Evolutionary conservation across 2,329 filamentous ascomycete genomes (phyloP).

Genomic region (Phoma herbarum): DNA sequence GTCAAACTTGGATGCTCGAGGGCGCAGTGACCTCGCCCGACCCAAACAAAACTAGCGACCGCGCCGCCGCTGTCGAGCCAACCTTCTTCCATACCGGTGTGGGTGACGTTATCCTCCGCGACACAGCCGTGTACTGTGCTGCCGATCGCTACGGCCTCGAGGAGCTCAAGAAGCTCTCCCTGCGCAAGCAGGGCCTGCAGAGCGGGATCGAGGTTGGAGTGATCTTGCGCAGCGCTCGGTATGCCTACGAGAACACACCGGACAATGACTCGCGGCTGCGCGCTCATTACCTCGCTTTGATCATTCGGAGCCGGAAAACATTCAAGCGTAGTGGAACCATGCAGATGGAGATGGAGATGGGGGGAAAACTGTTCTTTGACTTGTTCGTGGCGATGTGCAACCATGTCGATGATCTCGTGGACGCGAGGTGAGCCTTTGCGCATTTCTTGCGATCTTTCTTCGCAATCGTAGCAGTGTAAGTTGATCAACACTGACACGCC

Average conservation of each 20-base stretch:
- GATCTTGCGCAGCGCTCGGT: slow-evolving; percentile 90
- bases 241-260: slow-evolving; percentile 94
- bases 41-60: slow-evolving; percentile 63
- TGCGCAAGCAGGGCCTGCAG: slow-evolving; percentile 95
- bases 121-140: slow-evolving; percentile 94
- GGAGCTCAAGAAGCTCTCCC: slow-evolving; percentile 87
- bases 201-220: slow-evolving; percentile 90
- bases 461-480: slow-evolving; percentile 14
- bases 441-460: slow-evolving; percentile 25
- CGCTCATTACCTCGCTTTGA: slow-evolving; percentile 96
- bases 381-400: slow-evolving; percentile 98
- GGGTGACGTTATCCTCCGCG: slow-evolving; percentile 81
- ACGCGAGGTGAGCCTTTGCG: slow-evolving; percentile 66
- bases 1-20: slow-evolving; percentile 90
- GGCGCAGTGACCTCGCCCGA: slow-evolving; percentile 67
- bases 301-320: slow-evolving; percentile 95
- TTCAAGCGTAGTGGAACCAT: slow-evolving; percentile 99
- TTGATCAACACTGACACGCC: slow-evolving; percentile 24
- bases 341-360: slow-evolving; percentile 98
- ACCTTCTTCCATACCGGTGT: slow-evolving; percentile 80
- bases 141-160: slow-evolving; percentile 91
- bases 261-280: slow-evolving; percentile 91
- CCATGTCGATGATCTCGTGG: slow-evolving; percentile 94
- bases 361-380: slow-evolving; percentile 96
- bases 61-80: slow-evolving; percentile 68